phyloP scores from a whole-genome alignment of 1,284 basidiomycete genomes.

The Ganoderma multipileum region DNA sequence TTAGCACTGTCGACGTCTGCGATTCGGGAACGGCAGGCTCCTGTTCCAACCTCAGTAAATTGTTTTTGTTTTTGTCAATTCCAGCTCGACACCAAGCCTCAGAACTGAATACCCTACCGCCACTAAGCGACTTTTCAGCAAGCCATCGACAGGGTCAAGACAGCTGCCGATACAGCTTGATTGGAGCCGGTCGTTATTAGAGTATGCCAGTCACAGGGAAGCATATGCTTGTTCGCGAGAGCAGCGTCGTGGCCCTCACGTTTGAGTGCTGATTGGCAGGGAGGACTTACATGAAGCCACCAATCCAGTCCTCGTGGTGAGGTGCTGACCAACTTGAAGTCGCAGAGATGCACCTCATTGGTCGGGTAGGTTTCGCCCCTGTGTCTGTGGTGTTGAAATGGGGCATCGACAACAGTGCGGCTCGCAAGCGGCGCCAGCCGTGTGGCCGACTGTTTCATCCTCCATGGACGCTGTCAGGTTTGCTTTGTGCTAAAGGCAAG shows the following conservation, averaged over 20 bases:
- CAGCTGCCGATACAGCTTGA: background rate
- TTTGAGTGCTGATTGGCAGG: background rate
- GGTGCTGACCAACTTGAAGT: background rate
- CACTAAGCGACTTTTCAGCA: background rate
- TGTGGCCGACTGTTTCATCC: background rate
- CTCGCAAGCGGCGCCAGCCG: background rate
- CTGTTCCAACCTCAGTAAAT: background rate
- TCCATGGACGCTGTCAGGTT: background rate
- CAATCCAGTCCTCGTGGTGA: background rate
- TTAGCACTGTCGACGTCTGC: background rate
- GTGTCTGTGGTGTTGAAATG: background rate
- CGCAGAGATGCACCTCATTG: background rate
- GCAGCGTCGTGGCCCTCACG: background rate
- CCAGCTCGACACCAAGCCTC: background rate
- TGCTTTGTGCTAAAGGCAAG: background rate
- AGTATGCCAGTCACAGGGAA: background rate
- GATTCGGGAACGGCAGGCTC: background rate
- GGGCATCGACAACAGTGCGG: background rate
- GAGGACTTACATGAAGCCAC: background rate
- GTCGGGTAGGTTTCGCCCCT: background rate
- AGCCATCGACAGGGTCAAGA: background rate
- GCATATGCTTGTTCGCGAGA: background rate
- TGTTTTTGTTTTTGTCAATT: background rate
- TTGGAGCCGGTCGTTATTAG: background rate
- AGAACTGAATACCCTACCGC: background rate